These are phyloP conservation scores for Cercospora citrullina DNA, from an alignment of 2,329 filamentous ascomycete genomes.

Conservation along the genomic window DNA sequence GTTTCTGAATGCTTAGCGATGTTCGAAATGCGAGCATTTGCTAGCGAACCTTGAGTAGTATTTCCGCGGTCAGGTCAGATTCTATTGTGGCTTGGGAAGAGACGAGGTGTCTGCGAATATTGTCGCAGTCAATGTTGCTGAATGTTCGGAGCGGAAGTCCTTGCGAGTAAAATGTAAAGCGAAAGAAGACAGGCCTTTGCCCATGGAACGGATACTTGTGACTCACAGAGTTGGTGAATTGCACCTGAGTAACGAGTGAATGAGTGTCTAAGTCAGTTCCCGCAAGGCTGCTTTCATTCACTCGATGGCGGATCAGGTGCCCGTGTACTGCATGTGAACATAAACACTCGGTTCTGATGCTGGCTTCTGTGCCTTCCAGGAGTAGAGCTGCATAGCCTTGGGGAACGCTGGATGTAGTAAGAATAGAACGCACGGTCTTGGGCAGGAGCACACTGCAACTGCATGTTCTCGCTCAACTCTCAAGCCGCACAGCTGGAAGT, in stretches of 20 bases:
- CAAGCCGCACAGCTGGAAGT: neutral
- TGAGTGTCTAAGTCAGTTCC: neutral
- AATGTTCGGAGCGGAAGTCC: neutral
- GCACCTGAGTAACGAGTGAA: neutral
- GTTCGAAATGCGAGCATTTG: neutral
- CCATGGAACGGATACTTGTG: neutral
- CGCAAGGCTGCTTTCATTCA: neutral
- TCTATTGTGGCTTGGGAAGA: neutral
- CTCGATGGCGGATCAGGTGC: neutral
- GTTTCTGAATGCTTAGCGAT: neutral
- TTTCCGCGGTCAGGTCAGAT: neutral
- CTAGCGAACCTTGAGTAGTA: neutral
- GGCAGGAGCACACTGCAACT: neutral
- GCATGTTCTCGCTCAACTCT: neutral
- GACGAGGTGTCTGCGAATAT: too few relatives aligned
- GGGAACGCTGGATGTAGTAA: neutral
- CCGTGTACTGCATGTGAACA: neutral
- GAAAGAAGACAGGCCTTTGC: neutral
- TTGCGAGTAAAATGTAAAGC: neutral
- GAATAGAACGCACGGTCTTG: neutral
- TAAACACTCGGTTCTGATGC: neutral
- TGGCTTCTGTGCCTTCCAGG: neutral
- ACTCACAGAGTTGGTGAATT: neutral
- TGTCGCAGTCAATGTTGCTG: neutral
- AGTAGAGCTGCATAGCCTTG: neutral